A percentile compares a stretch with the other conserved stretches of the same genome.
These are phyloP conservation scores for Panicum virgatum DNA, from an alignment of 202 grass and related monocot species.

Conservation along the genomic window DNA sequence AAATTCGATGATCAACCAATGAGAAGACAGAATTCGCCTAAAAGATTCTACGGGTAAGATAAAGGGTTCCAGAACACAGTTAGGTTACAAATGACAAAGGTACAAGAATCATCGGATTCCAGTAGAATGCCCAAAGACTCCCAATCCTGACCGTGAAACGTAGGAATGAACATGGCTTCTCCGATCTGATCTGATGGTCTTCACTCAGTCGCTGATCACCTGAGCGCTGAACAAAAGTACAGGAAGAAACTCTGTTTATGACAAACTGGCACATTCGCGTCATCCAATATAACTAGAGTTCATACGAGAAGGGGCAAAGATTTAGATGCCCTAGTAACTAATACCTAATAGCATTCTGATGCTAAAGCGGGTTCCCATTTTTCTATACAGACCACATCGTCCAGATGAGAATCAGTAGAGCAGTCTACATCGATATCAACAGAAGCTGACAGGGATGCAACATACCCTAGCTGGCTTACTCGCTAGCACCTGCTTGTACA, in stretches of 20 bases:
- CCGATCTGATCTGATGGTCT: slow-evolving; percentile 16
- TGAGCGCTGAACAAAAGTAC: background rate
- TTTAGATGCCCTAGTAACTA: slow-evolving; percentile 29
- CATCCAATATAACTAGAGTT: slow-evolving; percentile 32
- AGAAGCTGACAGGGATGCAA: slow-evolving; percentile 23
- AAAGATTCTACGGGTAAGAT: background rate
- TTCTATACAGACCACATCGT: slow-evolving; percentile 57
- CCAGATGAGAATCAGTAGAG: slow-evolving; percentile 39
- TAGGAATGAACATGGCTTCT: slow-evolving; percentile 33
- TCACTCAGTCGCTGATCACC: slow-evolving; percentile 5
- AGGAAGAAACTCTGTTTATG: slow-evolving; percentile 24
- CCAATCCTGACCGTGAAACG: slow-evolving; percentile 24
- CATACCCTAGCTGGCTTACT: slow-evolving; percentile 38
- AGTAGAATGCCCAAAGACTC: slow-evolving; percentile 14
- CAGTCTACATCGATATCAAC: slow-evolving; percentile 38
- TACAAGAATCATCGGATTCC: slow-evolving; percentile 42
- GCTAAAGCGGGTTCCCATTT: slow-evolving; percentile 43
- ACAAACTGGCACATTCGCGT: background rate
- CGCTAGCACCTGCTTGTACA: slow-evolving; percentile 39
- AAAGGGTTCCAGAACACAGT: slow-evolving; percentile 45
- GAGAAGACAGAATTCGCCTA: background rate
- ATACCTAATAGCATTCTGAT: slow-evolving; percentile 32
- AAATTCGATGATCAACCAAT: background rate
- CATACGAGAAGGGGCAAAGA: slow-evolving; percentile 27
- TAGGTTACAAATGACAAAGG: slow-evolving; percentile 42